phyloP scores from a whole-genome alignment of 1,284 basidiomycete genomes.

The Boletus semigastroideus region DNA sequence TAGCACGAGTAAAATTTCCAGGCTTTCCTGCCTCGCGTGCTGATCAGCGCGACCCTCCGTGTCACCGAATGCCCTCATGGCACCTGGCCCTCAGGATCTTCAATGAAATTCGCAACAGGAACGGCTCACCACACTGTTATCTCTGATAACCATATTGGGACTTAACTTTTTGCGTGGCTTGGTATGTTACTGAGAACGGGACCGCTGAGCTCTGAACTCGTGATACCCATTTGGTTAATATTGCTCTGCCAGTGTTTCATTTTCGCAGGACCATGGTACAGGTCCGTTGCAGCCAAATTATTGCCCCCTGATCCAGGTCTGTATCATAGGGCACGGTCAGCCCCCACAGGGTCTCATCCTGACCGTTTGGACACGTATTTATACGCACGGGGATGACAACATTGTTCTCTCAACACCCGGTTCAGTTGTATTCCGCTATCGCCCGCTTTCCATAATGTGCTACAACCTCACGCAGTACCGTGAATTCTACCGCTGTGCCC shows the following conservation, averaged over 20 bases:
- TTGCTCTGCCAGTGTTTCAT: slow-evolving; percentile 11
- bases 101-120: slow-evolving; percentile 13
- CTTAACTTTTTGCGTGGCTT: slow-evolving; percentile 13
- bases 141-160: slow-evolving; percentile 5
- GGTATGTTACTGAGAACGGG: slow-evolving; percentile 5
- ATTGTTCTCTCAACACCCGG: slow-evolving; percentile 3
- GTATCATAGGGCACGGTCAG: slow-evolving; percentile 2
- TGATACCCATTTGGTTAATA: slow-evolving; percentile 13
- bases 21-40: not conserved
- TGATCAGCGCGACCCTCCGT: slow-evolving; percentile 2
- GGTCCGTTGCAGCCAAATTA: slow-evolving; percentile 3
- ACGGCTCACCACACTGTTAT: slow-evolving; percentile 1
- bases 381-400: slow-evolving; percentile 10
- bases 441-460: slow-evolving; percentile 39
- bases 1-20: slow-evolving; percentile 2
- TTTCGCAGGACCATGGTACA: slow-evolving; percentile 16
- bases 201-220: slow-evolving; percentile 1
- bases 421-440: not conserved
- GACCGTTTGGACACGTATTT: slow-evolving; percentile 23
- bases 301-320: slow-evolving; percentile 1
- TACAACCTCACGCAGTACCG: slow-evolving; percentile 38
- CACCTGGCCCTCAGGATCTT: slow-evolving; percentile 7
- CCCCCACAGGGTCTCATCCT: slow-evolving; percentile 5
- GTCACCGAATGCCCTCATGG: slow-evolving; percentile 3
- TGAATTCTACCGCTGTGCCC: slow-evolving; percentile 36